These are phyloP conservation scores for Rasamsonia emersonii DNA, from an alignment of 2,329 filamentous ascomycete species.

Conservation along the genomic window DNA sequence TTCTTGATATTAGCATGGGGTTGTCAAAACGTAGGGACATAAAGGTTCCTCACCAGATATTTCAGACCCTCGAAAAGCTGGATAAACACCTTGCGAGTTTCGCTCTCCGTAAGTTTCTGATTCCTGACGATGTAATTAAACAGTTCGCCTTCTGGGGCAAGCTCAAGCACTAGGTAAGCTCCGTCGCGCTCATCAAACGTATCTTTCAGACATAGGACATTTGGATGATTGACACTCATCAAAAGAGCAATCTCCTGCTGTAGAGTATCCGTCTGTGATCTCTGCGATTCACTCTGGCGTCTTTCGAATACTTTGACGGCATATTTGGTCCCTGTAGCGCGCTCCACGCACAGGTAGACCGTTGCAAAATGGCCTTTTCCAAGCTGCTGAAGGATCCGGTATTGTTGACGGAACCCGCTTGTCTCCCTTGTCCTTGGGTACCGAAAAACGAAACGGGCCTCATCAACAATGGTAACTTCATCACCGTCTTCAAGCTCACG, in stretches of 20 bases:
- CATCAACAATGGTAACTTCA: slow-evolving; percentile 77
- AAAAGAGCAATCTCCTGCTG: slow-evolving; percentile 95
- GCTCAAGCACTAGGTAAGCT: slow-evolving; percentile 83
- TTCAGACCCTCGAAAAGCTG: slow-evolving; percentile 92
- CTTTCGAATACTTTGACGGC: slow-evolving; percentile 95
- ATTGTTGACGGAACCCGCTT: slow-evolving; percentile 77
- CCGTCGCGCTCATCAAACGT: slow-evolving; percentile 88
- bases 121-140: slow-evolving; percentile 94
- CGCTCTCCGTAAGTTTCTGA: slow-evolving; percentile 73
- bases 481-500: slow-evolving; percentile 83
- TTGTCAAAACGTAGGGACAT: background rate
- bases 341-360: slow-evolving; percentile 85
- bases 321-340: slow-evolving; percentile 68
- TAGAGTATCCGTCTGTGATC: slow-evolving; percentile 72
- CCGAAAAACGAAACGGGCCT: slow-evolving; percentile 81
- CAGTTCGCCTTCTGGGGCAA: slow-evolving; percentile 85
- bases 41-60: slow-evolving; percentile 62
- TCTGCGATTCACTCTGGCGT: slow-evolving; percentile 70
- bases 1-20: slow-evolving; percentile 28
- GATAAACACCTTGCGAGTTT: slow-evolving; percentile 77
- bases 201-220: slow-evolving; percentile 85
- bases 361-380: slow-evolving; percentile 95
- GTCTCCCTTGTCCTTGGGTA: slow-evolving; percentile 70
- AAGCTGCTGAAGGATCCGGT: slow-evolving; percentile 72
- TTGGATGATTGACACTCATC: slow-evolving; percentile 94